phyloP scores from a whole-genome alignment of 441 rosid genomes.

The Theobroma grandiflorum region DNA sequence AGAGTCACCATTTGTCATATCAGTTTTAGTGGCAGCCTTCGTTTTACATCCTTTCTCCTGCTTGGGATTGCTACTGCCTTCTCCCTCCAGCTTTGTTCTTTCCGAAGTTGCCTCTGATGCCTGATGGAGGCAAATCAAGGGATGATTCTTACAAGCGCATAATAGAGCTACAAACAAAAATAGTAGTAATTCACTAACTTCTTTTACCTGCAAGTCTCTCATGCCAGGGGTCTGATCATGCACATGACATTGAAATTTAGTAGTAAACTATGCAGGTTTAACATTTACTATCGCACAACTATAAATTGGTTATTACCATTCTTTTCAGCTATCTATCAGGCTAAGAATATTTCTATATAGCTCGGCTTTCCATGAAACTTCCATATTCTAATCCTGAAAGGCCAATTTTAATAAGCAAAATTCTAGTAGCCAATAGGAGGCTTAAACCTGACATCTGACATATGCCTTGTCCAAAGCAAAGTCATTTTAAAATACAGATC shows the following conservation, averaged over 20 bases:
- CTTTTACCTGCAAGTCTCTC: neutral
- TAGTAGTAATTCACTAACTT: neutral
- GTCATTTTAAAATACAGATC: neutral
- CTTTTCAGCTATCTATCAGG: no score
- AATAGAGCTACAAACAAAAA: neutral
- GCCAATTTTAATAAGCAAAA: neutral
- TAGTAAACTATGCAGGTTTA: neutral
- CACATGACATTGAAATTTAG: neutral
- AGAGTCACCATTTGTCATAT: neutral
- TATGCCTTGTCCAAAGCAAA: neutral
- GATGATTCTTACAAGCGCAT: neutral
- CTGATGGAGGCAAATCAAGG: conserved; percentile 12
- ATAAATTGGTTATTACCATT: no score
- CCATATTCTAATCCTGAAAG: neutral
- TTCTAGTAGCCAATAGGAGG: neutral
- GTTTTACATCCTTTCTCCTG: neutral
- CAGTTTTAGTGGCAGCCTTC: conserved; percentile 8
- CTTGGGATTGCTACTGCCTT: neutral
- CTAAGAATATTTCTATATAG: neutral
- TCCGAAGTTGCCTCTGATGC: conserved; percentile 10
- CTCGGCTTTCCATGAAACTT: neutral
- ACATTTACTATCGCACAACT: no score
- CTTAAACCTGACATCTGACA: neutral
- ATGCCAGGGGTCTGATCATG: neutral
- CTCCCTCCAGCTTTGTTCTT: neutral